Percentiles rank a stretch among this genome's conserved stretches.
Conservation (phyloP, 2,329 filamentous ascomycete genomes). For the Penicillium olsonii region DNA sequence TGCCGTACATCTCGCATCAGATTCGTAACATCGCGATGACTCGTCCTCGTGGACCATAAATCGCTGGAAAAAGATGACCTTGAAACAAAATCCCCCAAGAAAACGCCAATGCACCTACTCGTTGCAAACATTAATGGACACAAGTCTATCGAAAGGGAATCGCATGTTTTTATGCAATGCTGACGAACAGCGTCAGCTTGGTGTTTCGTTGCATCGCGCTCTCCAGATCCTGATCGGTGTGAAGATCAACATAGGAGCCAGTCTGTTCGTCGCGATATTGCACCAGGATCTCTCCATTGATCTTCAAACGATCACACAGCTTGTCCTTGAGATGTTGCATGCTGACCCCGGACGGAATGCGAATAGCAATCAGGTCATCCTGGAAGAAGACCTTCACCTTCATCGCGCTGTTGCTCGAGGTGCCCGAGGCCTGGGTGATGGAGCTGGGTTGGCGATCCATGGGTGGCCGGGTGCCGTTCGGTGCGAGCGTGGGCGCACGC, state of each 20-base stretch:
- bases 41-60: constrained; percentile 21
- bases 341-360: constrained; percentile 77
- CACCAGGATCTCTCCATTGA: constrained; percentile 73
- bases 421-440: constrained; percentile 47
- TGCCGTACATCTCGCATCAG: constrained; percentile 37
- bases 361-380: constrained; percentile 86
- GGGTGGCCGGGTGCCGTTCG: constrained; percentile 38
- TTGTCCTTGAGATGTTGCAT: constrained; percentile 80
- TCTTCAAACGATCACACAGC: constrained; percentile 78
- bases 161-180: constrained; percentile 31
- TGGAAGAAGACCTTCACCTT: constrained; percentile 97
- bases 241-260: constrained; percentile 71
- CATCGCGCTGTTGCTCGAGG: constrained; percentile 57
- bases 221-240: constrained; percentile 79
- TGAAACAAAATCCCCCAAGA: constrained; percentile 4
- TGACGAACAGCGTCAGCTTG: constrained; percentile 77
- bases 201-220: constrained; percentile 79
- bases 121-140: constrained; percentile 16
- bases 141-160: constrained; percentile 17
- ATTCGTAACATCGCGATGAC: constrained; percentile 34
- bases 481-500: constrained; percentile 36
- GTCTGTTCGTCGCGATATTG: constrained; percentile 84
- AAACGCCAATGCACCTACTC: constrained; percentile 30
- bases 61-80: constrained; percentile 26
- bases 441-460: constrained; percentile 57